Evolutionary conservation across 202 grass and related monocot species (phyloP), one percentile per base, ranked within the genome.

Genomic region (Setaria viridis): DNA sequence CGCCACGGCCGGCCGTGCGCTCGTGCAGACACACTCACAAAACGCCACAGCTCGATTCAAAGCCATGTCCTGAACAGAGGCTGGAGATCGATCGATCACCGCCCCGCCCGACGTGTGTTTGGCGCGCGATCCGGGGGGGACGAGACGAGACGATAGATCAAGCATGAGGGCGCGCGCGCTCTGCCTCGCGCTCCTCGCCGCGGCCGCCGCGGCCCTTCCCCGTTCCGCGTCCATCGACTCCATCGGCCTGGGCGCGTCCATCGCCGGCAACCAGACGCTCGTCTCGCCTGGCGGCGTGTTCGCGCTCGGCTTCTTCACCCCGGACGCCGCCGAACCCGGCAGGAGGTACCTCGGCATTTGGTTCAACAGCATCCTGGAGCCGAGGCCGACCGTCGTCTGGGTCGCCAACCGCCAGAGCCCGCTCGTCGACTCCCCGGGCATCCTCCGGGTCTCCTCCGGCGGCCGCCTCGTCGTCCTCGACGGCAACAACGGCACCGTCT

Each of bases 271-370:
- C 66, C 66, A 89, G 82, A 98, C 85, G 53, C 91, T 98, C 6
- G 75, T 90, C 51, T 98, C 95, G 7, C 64, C 75, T 0, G 56
- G 80, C 15, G 78, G 82, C 17, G 64, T 86, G 43, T 95, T 95
- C 34, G n/a, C 76, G 81, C 85, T 98, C 25, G 95, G 95, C 32
- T 98, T 98, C 82, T 98, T 94, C 88, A 47, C 25, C 54, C 89
- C 62, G 47, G 32, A 46, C 41, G 45, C 4, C 20, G 76, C 42
- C 72, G 30, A 33, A 4, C 88, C 82, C 25, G 88, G 82, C n/a
- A 70, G 77, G 9, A 65, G 33, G 55, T 98, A 87, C 80, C 83
- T 98, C 32, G 89, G 91, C 32, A 89, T 98, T 42, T 95, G 90
- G 93, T 95, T 92, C 77, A 41, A 72, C 21, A 69, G 30, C 8